These are phyloP conservation scores for Dillenia turbinata DNA, from an alignment of 164 flowering plant genomes.

Conservation along the genomic window DNA sequence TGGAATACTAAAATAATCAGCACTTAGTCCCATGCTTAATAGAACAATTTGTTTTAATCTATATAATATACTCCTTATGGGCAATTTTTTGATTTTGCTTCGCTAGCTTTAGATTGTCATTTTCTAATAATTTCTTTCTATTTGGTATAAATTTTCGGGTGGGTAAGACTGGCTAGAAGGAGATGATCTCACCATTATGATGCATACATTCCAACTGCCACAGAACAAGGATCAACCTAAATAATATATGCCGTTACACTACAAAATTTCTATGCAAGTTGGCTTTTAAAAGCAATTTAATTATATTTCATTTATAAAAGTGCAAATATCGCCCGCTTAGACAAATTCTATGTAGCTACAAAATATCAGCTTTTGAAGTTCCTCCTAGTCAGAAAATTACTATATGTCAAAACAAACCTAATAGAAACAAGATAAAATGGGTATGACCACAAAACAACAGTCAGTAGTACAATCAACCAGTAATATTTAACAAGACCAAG, in stretches of 20 bases:
- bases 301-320: no score
- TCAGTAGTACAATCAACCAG: neutral
- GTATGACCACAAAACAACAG: neutral
- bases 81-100: constrained; percentile 9
- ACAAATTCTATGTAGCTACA: no score
- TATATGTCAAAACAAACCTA: neutral
- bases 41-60: neutral
- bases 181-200: constrained; percentile 15
- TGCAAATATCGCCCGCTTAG: no score
- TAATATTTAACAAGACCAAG: no score
- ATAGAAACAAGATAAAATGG: neutral
- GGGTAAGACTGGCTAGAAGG: constrained; percentile 7
- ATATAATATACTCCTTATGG: neutral
- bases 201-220: constrained; percentile 24
- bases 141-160: neutral
- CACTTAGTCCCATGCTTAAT: neutral
- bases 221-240: constrained; percentile 8
- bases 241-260: constrained; percentile 4
- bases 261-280: constrained; percentile 1
- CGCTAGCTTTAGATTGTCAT: constrained; percentile 5
- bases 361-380: no score
- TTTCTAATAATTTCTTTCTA: neutral
- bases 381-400: neutral
- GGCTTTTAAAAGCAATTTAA: neutral
- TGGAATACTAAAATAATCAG: neutral